Evolutionary conservation across 2,329 filamentous ascomycete species (phyloP), one percentile per base, ranked within the genome.

Genomic region (Aspergillus sp.): DNA sequence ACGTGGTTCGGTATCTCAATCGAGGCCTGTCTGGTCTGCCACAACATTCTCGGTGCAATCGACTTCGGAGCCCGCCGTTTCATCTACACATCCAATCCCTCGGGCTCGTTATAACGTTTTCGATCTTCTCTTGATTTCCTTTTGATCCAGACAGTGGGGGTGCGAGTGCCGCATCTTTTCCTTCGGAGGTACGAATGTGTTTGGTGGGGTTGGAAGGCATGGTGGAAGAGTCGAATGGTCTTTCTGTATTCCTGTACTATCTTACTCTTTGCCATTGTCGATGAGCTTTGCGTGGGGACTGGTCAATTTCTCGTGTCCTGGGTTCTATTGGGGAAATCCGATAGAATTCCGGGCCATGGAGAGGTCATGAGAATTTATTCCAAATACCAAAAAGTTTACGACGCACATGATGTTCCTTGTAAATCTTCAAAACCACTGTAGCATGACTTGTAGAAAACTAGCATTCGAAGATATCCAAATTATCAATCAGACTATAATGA

Each of bases 291-390:
- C 57, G 62, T 68, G 72, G 65, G 70, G 62, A 67, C 73, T 76
- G 75, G 75, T 78, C 74, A 78, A 77, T 70, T 57, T 55, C 62
- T 67, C 63, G 62, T 69, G 66, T 67, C 56, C 63, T 58, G 50
- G 51, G 41, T 57, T 59, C 64, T 64, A 58, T 55, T 56, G 61
- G 55, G 63, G 61, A 67, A 58, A 23, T 58, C 59, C 51, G 45
- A 48, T 43, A 56, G 53, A 56, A 25, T 58, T 50, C 53, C 59
- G 68, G 69, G 70, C 68, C 63, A 71, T 77, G 75, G 73, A 76
- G 73, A 71, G 73, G 74, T 74, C 65, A 66, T 63, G 71, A 73
- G 70, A 68, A 69, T 72, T 75, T 76, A 73, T 66, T 66, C 57
- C 64, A 65, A 69, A 65, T 65, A 68, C 67, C 69, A 71, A 70